Percentiles rank a stretch among this genome's conserved stretches.
Evolutionary conservation across 805 yeast genomes (phyloP).

Genomic region (Metschnikowia colocasiae): DNA sequence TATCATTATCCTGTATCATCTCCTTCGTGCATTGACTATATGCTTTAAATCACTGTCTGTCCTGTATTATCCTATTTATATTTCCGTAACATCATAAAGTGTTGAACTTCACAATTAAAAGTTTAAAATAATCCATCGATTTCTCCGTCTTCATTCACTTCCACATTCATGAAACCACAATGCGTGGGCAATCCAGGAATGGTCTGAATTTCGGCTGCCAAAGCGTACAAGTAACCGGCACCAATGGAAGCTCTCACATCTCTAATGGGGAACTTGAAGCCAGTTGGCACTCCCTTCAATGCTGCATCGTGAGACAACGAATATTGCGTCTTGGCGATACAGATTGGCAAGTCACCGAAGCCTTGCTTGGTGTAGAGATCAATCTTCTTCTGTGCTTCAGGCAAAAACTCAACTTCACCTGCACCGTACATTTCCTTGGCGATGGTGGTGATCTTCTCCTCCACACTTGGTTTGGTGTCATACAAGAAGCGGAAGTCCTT

Average conservation of each 20-base stretch:
- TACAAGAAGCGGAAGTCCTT: conserved; percentile 53
- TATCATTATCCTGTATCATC: too few relatives aligned
- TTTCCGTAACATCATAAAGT: conserved; percentile 21
- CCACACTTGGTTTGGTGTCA: conserved; percentile 51
- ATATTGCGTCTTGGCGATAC: conserved; percentile 84
- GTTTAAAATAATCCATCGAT: conserved; percentile 70
- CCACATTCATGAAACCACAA: conserved; percentile 84
- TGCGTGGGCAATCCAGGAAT: conserved; percentile 85
- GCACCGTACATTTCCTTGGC: conserved; percentile 81
- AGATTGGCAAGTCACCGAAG: conserved; percentile 71
- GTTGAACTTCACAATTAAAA: conserved; percentile 19
- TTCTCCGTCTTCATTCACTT: conserved; percentile 74
- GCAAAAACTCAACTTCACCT: conserved; percentile 61
- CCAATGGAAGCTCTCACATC: conserved; percentile 77
- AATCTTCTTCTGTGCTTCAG: conserved; percentile 66
- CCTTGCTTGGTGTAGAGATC: conserved; percentile 70
- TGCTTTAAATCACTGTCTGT: too few relatives aligned
- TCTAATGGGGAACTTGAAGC: conserved; percentile 75
- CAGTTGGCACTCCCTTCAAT: conserved; percentile 80
- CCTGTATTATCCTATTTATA: background rate
- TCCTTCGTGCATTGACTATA: too few relatives aligned
- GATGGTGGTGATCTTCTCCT: conserved; percentile 61
- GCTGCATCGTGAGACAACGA: conserved; percentile 80
- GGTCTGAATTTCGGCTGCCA: conserved; percentile 83
- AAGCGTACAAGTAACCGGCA: conserved; percentile 80